Base-by-base conservation (phyloP, 2,329 filamentous ascomycete genomes). In the Bipolaris cookei region DNA sequence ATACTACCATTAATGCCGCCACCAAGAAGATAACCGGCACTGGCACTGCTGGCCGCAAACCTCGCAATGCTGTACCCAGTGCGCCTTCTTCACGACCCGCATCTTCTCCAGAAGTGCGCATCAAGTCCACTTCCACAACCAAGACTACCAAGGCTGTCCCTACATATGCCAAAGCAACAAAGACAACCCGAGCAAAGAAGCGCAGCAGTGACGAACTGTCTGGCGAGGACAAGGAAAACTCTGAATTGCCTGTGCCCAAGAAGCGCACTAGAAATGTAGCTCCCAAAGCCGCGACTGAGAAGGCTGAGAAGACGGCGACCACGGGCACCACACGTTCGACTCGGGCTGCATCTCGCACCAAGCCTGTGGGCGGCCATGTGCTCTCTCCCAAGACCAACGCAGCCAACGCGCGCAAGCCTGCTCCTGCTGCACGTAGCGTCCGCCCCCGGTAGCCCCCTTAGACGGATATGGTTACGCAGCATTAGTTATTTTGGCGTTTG, bases 211-310 rank as follows among this genome's bases (percentile, higher is more conserved):
- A 71, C 37, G 69, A 73, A 34, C 51, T 66, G 30, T 62, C 67
- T 7, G 59, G 62, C 10, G 65, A 70, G 20, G 64, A 71, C 59
- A 74, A 74, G 61, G 70, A 74, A 49, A 73, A 73, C 23, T 56
- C 66, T 42, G 59, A 65, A 13, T 59, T 66, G 3, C 66, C 57
- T 16, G 59, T 65, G 2, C 57, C 64, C 32, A 70, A 68, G 54
- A 69, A 69, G 44, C 63, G 67, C 28, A 55, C 48, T 8, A 61
- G 63, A 18, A 53, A 55, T 8, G 52, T 59, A 4, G 45, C 53
- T 1, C 21, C 44, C 20, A 69, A 67, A 8, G 44, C 61, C 3
- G 42, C 61, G 25, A 30, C 20, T 2, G 39, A 42, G 20, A 42
- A 42, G 13, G 4, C 5, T 4, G 39, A 23, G 11, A 42, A 42